Evolutionary conservation across 805 yeast species (phyloP).

Genomic region (Starmerella stellata): DNA sequence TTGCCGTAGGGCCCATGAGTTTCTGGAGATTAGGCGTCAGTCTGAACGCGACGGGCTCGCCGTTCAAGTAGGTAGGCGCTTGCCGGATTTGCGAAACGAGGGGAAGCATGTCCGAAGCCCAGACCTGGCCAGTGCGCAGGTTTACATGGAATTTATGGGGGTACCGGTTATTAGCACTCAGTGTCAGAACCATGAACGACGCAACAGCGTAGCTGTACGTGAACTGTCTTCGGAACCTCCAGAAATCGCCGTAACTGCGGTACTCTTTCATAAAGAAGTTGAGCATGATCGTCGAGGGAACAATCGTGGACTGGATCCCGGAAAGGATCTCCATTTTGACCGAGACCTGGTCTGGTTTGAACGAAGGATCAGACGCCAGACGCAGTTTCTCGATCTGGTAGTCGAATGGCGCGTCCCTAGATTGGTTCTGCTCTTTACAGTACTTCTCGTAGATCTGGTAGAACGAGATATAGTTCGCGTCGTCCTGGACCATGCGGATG

Average conservation of each 20-base stretch:
- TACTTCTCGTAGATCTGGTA: conserved; percentile 74
- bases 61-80: conserved; percentile 72
- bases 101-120: conserved; percentile 93
- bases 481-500: conserved; percentile 75
- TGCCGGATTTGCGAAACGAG: conserved; percentile 30
- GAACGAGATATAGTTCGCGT: conserved; percentile 53
- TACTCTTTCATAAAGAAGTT: conserved; percentile 57
- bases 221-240: conserved; percentile 92
- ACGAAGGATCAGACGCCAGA: conserved; percentile 81
- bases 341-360: conserved; percentile 77
- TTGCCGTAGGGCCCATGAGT: conserved; percentile 79
- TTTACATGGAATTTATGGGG: conserved; percentile 85
- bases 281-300: conserved; percentile 67
- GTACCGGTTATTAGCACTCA: conserved; percentile 80
- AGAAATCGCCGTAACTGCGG: conserved; percentile 75
- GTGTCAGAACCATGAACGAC: conserved; percentile 79
- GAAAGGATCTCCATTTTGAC: conserved; percentile 80
- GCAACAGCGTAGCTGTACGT: conserved; percentile 88
- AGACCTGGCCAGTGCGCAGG: conserved; percentile 65
- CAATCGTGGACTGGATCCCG: conserved; percentile 71
- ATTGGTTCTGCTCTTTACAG: conserved; percentile 53
- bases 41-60: conserved; percentile 90
- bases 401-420: conserved; percentile 77
- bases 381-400: conserved; percentile 70
- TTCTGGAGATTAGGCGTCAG: conserved; percentile 90